Conservation (phyloP, 2,329 filamentous ascomycete genomes). For the Alternaria ethzedia region DNA sequence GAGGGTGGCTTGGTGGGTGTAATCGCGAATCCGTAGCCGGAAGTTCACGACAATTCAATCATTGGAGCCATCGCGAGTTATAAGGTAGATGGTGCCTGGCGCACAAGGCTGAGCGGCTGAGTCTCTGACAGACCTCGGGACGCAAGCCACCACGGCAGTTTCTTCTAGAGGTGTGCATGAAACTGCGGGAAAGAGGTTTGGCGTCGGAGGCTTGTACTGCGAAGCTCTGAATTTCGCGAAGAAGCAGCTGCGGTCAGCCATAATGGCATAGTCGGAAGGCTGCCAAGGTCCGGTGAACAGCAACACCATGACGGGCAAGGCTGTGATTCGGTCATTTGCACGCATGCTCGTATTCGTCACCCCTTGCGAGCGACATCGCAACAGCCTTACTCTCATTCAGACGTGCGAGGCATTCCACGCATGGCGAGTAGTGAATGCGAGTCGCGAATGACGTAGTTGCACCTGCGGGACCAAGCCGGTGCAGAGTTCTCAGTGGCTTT, state of each 20-base stretch:
- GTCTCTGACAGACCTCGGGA: background rate
- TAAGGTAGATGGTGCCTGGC: background rate
- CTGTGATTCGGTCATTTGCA: background rate
- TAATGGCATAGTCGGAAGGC: background rate
- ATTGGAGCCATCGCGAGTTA: background rate
- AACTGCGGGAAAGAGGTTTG: background rate
- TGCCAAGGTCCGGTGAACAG: constrained; percentile 26
- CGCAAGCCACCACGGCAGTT: background rate
- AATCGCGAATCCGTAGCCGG: background rate
- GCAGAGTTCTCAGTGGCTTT: background rate
- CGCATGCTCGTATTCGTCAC: background rate
- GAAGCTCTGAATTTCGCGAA: background rate
- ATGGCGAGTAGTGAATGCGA: background rate
- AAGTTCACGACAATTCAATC: background rate
- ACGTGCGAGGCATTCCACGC: background rate
- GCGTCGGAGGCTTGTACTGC: background rate
- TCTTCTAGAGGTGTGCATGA: background rate
- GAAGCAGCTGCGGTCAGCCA: constrained; percentile 5
- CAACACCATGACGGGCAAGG: background rate
- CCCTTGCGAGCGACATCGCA: background rate
- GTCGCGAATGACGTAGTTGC: constrained; percentile 5
- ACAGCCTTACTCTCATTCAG: background rate
- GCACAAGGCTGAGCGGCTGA: background rate
- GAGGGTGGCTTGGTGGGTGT: background rate
- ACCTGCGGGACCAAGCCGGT: background rate